A percentile compares a stretch with the other conserved stretches of the same genome.
Evolutionary conservation across 768 basidiomycete species (phyloP).

Genomic region (Hericium rajendrae): DNA sequence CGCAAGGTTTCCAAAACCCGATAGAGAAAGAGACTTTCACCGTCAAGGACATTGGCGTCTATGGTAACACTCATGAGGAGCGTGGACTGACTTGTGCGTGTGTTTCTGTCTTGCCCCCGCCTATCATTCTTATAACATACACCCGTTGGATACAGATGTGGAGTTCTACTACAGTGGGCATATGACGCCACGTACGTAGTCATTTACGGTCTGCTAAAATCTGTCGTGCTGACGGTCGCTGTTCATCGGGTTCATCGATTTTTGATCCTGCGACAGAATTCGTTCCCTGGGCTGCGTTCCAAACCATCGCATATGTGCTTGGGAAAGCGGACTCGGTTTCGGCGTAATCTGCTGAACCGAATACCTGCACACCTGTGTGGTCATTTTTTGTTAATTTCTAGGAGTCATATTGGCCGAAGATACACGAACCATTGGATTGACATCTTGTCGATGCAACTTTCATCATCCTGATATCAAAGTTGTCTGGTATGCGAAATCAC

Average conservation of each 20-base stretch:
- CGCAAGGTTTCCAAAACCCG: constrained; percentile 27
- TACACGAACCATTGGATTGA: no score
- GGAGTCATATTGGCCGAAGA: no score
- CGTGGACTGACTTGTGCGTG: constrained; percentile 25
- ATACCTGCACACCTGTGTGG: neutral
- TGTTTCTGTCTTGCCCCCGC: neutral
- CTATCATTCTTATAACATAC: neutral
- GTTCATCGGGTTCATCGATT: neutral
- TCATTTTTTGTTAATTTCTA: no score
- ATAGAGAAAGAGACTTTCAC: constrained; percentile 24
- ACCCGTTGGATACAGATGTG: constrained; percentile 27
- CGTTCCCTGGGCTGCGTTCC: constrained; percentile 18
- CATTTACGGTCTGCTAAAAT: neutral
- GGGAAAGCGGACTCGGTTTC: constrained; percentile 3
- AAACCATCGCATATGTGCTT: constrained; percentile 4
- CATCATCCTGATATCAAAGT: no score
- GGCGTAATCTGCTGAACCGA: neutral
- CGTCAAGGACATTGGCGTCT: constrained; percentile 23
- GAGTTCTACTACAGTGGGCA: constrained; percentile 51
- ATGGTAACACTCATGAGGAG: constrained; percentile 24
- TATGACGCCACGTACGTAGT: constrained; percentile 45
- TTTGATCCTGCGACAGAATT: constrained; percentile 10
- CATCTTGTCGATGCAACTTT: no score
- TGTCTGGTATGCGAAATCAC: no score
- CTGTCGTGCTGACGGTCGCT: neutral